Conservation (phyloP, 2,329 filamentous ascomycete genomes). For the Colletotrichum sp. region DNA sequence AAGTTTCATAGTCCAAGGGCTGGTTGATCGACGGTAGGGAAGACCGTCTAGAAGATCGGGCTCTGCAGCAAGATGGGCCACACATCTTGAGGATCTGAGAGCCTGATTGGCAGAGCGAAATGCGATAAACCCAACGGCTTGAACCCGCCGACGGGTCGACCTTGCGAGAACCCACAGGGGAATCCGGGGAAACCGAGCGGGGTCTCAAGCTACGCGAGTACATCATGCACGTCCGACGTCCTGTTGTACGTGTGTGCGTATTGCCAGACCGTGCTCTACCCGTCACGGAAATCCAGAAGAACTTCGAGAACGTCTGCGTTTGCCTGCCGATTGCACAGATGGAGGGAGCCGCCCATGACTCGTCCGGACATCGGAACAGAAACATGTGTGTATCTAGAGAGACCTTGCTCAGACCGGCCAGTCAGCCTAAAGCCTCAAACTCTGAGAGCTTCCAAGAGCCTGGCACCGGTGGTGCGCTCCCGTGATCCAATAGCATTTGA, state of each 20-base stretch:
- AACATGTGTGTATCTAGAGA: neutral
- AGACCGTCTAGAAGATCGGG: constrained; percentile 2
- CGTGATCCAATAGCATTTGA: neutral
- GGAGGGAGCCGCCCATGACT: neutral
- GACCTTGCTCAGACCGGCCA: neutral
- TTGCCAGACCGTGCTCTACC: neutral
- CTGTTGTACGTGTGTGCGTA: neutral
- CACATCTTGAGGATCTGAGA: neutral
- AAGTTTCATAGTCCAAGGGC: constrained; percentile 13
- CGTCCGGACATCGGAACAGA: neutral
- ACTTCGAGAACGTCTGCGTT: neutral
- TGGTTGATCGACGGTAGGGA: constrained; percentile 6
- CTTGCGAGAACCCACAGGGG: constrained; percentile 3
- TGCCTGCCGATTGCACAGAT: neutral
- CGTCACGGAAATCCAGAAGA: neutral
- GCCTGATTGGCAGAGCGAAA: neutral
- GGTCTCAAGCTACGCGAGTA: neutral
- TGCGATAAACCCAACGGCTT: neutral
- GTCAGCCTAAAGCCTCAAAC: neutral
- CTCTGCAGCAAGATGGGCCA: neutral
- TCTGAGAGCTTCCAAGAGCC: neutral
- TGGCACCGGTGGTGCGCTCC: neutral
- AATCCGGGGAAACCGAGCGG: neutral
- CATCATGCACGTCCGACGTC: neutral
- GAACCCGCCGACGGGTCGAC: neutral